Base-by-base conservation (phyloP, 2,329 filamentous ascomycete genomes). In the Mycogone perniciosa region DNA sequence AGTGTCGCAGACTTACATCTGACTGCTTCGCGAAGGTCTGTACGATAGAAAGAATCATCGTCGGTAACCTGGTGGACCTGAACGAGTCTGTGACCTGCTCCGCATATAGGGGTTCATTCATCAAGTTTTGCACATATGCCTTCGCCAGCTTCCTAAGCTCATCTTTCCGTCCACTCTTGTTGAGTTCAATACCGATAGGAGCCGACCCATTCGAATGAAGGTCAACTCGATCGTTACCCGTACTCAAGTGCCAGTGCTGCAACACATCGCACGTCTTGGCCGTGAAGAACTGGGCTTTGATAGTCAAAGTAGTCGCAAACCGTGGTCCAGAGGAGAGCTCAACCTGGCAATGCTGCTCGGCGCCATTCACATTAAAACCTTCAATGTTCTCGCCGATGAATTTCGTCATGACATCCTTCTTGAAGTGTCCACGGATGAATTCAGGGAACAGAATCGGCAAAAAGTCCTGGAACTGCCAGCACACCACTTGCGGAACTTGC, bases 391-490 rank as follows among this genome's bases (percentile, higher is more conserved):
- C 71, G 5, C 60, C 60, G 20, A 79, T 59, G 58, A 80, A 81
- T 40, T 58, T 62, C 7, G 61, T 54, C 67, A 81, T 76, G 53
- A 73, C 69, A 2, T 79, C 75, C 55, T 73, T 76, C 42, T 63
- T 65, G 53, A 82, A 72, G 59, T 81, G 79, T 0, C 60, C 60
- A 6, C 77, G 69, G 34, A 81, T 73, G 50, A 80, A 74, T 7
- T 67, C 66, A 4, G 79, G 79, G 50, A 81, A 81, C 29, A 82
- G 59, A 2, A 76, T 68, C 0, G 69, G 67, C 6, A 76, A 54
- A 53, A 82, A 82, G 59, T 81, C 77, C 38, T 72, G 69, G 53
- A 82, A 81, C 60, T 77, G 76, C 79, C 79, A 81, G 65, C 79
- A 82, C 27, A 82, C 69, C 20, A 77, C 72, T 57, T 79, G 75